Percentiles rank a stretch among this genome's conserved stretches.
Conservation (phyloP, 148 eudicot species). For the Fagopyrum tataricum region DNA sequence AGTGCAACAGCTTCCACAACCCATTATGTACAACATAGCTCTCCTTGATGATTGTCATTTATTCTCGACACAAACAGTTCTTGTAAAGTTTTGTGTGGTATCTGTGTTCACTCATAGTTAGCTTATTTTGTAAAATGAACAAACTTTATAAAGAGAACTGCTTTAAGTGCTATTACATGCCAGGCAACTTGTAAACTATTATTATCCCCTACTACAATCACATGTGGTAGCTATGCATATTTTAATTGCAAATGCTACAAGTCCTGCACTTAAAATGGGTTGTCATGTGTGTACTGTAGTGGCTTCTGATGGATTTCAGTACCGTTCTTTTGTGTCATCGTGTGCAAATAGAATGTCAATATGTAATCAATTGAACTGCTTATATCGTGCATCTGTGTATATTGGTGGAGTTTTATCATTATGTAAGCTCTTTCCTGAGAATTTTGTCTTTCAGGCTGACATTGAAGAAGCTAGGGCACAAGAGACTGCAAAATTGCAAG, state of each 20-base stretch:
- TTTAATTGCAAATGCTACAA: not conserved
- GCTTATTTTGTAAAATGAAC: not conserved
- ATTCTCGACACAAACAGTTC: not conserved
- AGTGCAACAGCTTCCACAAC: not conserved
- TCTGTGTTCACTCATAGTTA: not conserved
- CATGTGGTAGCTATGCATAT: not conserved
- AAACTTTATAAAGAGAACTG: not conserved
- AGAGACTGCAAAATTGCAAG: slow-evolving; percentile 74
- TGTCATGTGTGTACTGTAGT: not conserved
- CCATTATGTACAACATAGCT: not conserved
- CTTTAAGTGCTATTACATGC: not conserved
- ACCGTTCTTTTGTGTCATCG: not conserved
- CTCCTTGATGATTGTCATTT: not conserved
- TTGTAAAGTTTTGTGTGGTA: not conserved
- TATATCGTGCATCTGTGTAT: not conserved
- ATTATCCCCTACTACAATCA: not conserved
- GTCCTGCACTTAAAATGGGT: not conserved
- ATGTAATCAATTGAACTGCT: not conserved
- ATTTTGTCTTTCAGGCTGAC: slow-evolving; percentile 52
- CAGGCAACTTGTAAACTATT: not conserved
- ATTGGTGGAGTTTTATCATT: not conserved
- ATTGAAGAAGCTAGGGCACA: slow-evolving; percentile 84
- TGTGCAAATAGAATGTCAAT: not conserved
- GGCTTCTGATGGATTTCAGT: not conserved
- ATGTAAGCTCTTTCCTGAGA: not conserved